A percentile compares a stretch with the other conserved stretches of the same genome.
phyloP scores from a whole-genome alignment of 139 green algal species.

The Chlorella sorokiniana region DNA sequence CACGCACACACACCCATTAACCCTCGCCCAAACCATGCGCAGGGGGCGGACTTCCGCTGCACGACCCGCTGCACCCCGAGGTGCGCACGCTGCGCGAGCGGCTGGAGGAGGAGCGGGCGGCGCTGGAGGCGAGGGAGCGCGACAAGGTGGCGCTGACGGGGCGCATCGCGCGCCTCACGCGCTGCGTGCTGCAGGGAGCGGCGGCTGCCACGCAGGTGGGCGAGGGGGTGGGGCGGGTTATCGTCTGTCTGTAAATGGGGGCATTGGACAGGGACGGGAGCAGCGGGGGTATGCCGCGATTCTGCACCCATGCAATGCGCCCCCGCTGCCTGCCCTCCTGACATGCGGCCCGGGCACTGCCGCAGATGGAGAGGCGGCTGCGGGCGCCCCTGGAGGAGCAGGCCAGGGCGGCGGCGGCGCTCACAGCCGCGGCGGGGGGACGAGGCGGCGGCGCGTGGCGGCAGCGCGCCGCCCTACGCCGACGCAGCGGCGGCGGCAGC shows the following conservation, averaged over 20 bases:
- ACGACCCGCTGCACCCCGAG: conserved; percentile 53
- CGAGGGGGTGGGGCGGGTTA: neutral
- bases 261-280: neutral
- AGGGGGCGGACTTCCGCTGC: conserved; percentile 25
- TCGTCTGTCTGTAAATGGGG: neutral
- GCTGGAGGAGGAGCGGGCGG: conserved; percentile 73
- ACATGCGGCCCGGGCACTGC: no score
- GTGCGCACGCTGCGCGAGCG: conserved; percentile 65
- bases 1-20: neutral
- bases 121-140: conserved; percentile 45
- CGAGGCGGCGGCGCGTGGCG: neutral
- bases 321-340: neutral
- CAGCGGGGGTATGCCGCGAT: no score
- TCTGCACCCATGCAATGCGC: no score
- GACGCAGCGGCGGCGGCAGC: neutral
- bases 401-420: neutral
- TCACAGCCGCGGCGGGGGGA: neutral
- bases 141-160: conserved; percentile 29
- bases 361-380: conserved; percentile 26
- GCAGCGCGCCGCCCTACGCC: neutral
- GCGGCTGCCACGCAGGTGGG: conserved; percentile 7
- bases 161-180: conserved; percentile 29
- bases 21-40: neutral
- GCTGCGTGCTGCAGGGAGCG: conserved; percentile 33
- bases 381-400: neutral